phyloP scores from a whole-genome alignment of 306 rosid species.

The Glycine latifolia region DNA sequence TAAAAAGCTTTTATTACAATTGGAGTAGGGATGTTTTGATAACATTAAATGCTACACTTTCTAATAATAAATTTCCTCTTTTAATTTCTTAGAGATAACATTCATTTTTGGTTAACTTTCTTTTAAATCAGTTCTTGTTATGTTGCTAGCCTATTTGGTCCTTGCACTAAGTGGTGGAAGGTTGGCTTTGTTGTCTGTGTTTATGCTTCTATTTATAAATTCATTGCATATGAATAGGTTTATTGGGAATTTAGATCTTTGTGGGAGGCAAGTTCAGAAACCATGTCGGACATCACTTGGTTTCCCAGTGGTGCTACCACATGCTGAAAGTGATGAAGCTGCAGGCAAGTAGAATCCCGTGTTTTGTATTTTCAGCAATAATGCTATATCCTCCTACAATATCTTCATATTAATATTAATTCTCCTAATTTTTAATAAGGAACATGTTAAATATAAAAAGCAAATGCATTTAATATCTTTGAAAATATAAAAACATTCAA shows the following conservation, averaged over 20 bases:
- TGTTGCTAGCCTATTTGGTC: not conserved
- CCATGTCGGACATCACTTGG: slow-evolving; percentile 93
- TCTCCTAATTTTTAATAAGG: not conserved
- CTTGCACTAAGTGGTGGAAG: slow-evolving; percentile 5
- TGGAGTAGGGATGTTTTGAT: not conserved
- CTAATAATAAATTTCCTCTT: no score
- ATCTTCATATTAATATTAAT: not conserved
- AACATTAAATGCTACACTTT: not conserved
- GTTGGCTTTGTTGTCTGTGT: not conserved
- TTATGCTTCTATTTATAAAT: not conserved
- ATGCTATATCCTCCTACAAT: not conserved
- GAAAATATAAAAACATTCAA: not conserved
- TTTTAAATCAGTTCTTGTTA: not conserved
- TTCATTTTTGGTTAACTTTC: no score
- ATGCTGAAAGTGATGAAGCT: slow-evolving; percentile 85
- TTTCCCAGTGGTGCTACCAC: slow-evolving; percentile 92
- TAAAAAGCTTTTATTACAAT: no score
- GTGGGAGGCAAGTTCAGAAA: slow-evolving; percentile 88
- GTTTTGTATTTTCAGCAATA: not conserved
- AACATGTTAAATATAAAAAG: not conserved
- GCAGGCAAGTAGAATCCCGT: slow-evolving; percentile 64
- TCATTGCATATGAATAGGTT: slow-evolving; percentile 63
- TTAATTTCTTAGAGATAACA: no score
- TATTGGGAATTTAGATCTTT: slow-evolving; percentile 85
- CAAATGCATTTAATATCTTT: not conserved